Conservation (phyloP, 164 flowering plant genomes). For the Kingdonia uniflora region DNA sequence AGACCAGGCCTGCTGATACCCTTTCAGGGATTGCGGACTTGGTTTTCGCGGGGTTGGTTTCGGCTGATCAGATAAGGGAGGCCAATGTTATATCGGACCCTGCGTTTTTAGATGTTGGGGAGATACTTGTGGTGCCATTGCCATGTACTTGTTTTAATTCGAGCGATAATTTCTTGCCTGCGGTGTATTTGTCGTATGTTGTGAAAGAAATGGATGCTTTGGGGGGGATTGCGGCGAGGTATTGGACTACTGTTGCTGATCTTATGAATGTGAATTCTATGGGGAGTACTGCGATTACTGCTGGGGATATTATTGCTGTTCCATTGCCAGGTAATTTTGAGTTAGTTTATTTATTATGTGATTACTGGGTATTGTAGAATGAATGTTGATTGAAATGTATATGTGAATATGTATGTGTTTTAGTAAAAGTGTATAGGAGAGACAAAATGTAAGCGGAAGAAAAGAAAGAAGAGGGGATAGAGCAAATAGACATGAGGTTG, state of each 20-base stretch:
- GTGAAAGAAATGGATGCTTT: conserved; percentile 53
- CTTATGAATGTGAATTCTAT: conserved; percentile 85
- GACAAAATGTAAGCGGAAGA: too few relatives aligned
- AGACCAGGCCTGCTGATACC: conserved; percentile 67
- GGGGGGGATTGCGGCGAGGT: conserved; percentile 50
- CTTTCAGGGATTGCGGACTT: conserved; percentile 44
- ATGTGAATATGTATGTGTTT: too few relatives aligned
- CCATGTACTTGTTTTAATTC: conserved; percentile 91
- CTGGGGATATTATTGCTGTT: conserved; percentile 86
- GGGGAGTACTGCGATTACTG: conserved; percentile 44
- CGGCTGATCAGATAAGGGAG: conserved; percentile 71
- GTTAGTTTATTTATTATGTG: too few relatives aligned
- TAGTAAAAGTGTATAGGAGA: too few relatives aligned
- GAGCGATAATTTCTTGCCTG: conserved; percentile 62
- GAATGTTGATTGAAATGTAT: too few relatives aligned
- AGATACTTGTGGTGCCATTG: conserved; percentile 51
- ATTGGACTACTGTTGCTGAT: conserved; percentile 66
- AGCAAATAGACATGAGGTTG: too few relatives aligned
- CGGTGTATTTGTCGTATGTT: conserved; percentile 75
- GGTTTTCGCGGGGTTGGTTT: conserved; percentile 62
- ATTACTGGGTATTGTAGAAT: too few relatives aligned
- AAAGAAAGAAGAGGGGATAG: too few relatives aligned
- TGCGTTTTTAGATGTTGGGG: conserved; percentile 48
- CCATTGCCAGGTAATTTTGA: conserved; percentile 63
- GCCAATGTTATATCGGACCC: conserved; percentile 69